Conservation (phyloP, 225 moss, liverwort and hornwort species). For the Pseudisothecium myosuroides region DNA sequence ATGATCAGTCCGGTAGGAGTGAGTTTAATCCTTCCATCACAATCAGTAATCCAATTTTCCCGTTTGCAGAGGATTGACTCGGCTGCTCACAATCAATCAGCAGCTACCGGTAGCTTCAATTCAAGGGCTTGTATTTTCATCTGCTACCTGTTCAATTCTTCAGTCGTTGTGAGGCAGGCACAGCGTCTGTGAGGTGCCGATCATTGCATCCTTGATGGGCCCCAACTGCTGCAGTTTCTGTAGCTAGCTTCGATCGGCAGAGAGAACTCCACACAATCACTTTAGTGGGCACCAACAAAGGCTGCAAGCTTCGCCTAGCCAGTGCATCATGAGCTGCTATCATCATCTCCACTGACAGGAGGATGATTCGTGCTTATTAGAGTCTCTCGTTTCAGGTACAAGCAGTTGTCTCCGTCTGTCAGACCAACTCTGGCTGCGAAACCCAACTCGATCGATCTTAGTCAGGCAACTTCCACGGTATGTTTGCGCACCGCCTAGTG, state of each 20-base stretch:
- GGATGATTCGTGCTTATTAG: background rate
- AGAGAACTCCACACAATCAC: background rate
- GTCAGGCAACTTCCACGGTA: background rate
- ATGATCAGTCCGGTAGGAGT: background rate
- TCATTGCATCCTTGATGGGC: background rate
- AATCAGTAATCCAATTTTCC: background rate
- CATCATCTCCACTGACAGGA: background rate
- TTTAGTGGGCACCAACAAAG: background rate
- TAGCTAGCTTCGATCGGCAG: background rate
- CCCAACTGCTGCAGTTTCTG: background rate
- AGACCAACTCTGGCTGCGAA: background rate
- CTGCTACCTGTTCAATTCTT: background rate
- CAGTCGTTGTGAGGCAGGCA: background rate
- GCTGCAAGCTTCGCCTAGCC: background rate
- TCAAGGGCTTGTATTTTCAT: background rate
- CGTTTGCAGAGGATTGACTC: background rate
- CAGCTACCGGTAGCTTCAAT: background rate
- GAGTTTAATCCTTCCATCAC: background rate
- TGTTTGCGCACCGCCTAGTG: background rate
- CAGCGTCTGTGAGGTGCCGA: background rate
- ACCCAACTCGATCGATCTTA: background rate
- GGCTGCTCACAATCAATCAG: background rate
- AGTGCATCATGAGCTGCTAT: background rate
- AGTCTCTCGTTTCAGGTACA: background rate
- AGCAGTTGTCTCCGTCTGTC: background rate